Percentiles rank a stretch among this genome's conserved stretches.
These are phyloP conservation scores for Solanum chilense DNA, from an alignment of 257 asterid species.

Conservation along the genomic window DNA sequence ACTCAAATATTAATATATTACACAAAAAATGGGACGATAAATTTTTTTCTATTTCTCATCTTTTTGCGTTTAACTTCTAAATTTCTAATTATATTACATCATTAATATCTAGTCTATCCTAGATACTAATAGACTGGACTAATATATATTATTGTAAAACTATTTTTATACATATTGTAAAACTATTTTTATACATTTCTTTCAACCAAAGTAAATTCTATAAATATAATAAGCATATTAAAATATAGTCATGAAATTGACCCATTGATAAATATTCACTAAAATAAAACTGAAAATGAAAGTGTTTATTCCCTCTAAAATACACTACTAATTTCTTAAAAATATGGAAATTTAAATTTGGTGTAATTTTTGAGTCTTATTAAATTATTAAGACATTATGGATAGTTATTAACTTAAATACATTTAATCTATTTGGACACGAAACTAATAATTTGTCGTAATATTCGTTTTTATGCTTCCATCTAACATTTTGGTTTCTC, in stretches of 20 bases:
- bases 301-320: background rate
- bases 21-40: background rate
- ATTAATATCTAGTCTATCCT: too few species aligned
- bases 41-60: background rate
- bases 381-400: background rate
- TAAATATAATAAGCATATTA: background rate
- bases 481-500: background rate
- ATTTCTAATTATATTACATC: background rate
- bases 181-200: background rate
- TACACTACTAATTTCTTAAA: background rate
- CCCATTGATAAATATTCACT: background rate
- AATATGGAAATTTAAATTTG: background rate
- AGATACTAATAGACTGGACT: background rate
- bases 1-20: background rate
- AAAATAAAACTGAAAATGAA: background rate
- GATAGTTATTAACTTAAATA: too few species aligned
- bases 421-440: background rate
- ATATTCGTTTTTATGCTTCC: background rate
- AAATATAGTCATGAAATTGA: background rate
- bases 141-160: background rate
- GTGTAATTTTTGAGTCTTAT: background rate
- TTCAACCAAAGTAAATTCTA: background rate
- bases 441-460: background rate
- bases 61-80: background rate
- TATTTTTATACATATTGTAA: background rate